Base-by-base conservation (phyloP, 768 basidiomycete species). In the Pleurotus giganteus region DNA sequence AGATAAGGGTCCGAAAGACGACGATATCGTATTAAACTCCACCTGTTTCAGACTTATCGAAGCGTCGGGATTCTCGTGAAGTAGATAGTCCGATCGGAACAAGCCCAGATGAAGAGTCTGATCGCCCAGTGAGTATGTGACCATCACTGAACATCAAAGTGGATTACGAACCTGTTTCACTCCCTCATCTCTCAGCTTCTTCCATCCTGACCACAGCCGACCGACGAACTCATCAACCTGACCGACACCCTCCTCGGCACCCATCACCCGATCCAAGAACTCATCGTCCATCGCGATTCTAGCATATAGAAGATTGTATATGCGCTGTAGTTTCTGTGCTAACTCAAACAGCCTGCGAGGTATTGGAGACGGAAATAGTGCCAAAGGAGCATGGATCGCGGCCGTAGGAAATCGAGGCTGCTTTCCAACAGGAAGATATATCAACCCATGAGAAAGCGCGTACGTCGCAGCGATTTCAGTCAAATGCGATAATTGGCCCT, bases 21-120 rank as follows among this genome's bases (percentile, higher is more conserved):
- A 83, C 2, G 94, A 92, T 58, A 98, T 95, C 7, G 96, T 97
- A 66, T 99, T 99, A 73, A 98, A 97, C 68, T 99, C 96, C 37
- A 98, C 96, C 71, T 99, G 96, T 67, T 94, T 96, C 58, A 99
- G 69, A 4, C 72, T 69, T 12, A 75, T 63, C 2, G 65, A 51
- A 31, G 74, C 65, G 26, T 71, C 65, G 3, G 60, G 66, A 27
- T 64, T 64, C 6, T 76, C 69, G 60, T 99, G 93, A 19, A 98
- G 71, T 27, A 98, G 75, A 70, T 98, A 99, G 72, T 99, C 96
- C 8, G 94, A 97, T 53, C 96, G 80, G 71, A 96, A 97, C 17
- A 99, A 71, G 17, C 95, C 94, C 4, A 98, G 80, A 57, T 97
- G 90, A 43, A 91, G 72, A 0, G 84, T 82, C 94, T 98, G 56